Base-by-base conservation (phyloP, 202 grass and related monocot species). In the Setaria viridis region DNA sequence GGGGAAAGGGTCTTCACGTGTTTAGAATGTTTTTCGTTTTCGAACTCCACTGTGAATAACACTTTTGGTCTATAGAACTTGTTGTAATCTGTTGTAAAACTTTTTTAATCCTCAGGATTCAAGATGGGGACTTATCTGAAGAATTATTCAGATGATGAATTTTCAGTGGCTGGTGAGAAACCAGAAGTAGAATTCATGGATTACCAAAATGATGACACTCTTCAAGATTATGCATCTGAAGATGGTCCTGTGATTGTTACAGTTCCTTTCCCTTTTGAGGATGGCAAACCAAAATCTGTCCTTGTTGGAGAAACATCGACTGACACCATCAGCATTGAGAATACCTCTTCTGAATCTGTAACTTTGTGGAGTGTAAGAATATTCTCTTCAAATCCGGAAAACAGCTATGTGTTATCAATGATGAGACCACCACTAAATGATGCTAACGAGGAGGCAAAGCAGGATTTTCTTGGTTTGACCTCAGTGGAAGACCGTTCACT, bases 111-210 rank as follows among this genome's bases (percentile, higher is more conserved):
- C 49, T 47, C 67, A 85, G 82, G 58, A 70, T 77, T 85, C 33
- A 81, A 88, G 20, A 91, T 91, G 89, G 89, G 76, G 11, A 78
- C 73, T 62, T 62, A 57, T 47, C 6, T 29, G 9, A 59, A 79
- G 79, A 73, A 84, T 60, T 48, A 87, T 84, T 90, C 89, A 68
- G 91, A 95, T 53, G 93, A 98, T 37, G 91, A 90, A 76, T 84
- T 71, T 86, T 95, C 95, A 15, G 83, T 85, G 69, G 81, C 94
- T 50, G 86, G 91, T 8, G 95, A 98, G 42, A 98, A 94, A 67
- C 89, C 93, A 54, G 95, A 94, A 69, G 90, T 95, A 57, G 95
- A 86, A 33, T 98, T 98, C 81, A 85, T 98, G 67, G 95, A 98
- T 81, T 98, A 80, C 33, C 91, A 98, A 58, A 89, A 93, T 34